phyloP scores from a whole-genome alignment of 1,139 yeast species.

The Yamadazyma atmosphaerica region DNA sequence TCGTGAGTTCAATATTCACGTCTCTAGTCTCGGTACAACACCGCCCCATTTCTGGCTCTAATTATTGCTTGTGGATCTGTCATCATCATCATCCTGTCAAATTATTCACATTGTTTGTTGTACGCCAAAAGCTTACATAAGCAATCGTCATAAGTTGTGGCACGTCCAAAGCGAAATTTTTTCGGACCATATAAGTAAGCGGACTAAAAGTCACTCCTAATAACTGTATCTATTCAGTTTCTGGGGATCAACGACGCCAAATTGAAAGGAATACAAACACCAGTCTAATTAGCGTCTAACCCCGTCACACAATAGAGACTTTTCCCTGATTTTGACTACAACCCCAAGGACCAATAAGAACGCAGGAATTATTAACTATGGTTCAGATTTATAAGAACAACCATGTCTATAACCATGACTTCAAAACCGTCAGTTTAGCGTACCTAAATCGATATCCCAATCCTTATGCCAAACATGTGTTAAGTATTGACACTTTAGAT shows the following conservation, averaged over 20 bases:
- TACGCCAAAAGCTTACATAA: too few relatives aligned
- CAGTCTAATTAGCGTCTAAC: neutral
- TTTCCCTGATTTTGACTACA: neutral
- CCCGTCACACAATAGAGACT: neutral
- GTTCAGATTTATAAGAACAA: conserved; percentile 62
- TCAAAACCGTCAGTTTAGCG: conserved; percentile 74
- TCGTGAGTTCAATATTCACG: too few relatives aligned
- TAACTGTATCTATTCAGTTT: too few relatives aligned
- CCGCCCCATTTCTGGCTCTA: too few relatives aligned
- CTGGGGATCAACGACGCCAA: too few relatives aligned
- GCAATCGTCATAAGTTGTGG: neutral
- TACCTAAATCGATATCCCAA: conserved; percentile 86
- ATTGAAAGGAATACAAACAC: neutral
- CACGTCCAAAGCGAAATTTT: neutral
- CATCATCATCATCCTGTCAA: too few relatives aligned
- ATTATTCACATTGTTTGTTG: too few relatives aligned
- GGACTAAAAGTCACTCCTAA: neutral
- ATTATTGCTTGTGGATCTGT: too few relatives aligned
- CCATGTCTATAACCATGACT: conserved; percentile 62
- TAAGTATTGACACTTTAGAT: conserved; percentile 77
- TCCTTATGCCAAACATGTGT: conserved; percentile 88
- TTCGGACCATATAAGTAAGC: neutral
- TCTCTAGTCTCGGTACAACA: too few relatives aligned
- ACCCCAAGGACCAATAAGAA: neutral
- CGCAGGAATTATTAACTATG: conserved; percentile 35